A percentile compares a stretch with the other conserved stretches of the same genome.
phyloP scores from a whole-genome alignment of 2,329 filamentous ascomycete species.

The Immersiporthe knoxdaviesiana region DNA sequence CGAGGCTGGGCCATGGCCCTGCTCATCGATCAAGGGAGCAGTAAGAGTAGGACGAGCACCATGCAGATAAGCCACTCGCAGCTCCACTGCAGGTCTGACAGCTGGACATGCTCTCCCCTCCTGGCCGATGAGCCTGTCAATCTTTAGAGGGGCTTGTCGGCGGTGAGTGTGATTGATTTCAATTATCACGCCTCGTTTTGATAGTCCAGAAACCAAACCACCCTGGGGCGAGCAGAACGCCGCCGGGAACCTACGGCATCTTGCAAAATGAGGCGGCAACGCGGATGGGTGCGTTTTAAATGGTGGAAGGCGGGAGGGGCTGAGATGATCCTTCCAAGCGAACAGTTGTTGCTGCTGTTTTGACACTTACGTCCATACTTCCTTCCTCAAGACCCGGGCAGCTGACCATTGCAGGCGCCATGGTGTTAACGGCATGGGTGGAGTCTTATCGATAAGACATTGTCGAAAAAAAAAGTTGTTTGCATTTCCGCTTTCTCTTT shows the following conservation, averaged over 20 bases:
- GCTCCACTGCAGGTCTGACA: neutral
- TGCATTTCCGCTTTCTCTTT: neutral
- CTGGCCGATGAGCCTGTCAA: neutral
- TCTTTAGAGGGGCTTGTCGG: neutral
- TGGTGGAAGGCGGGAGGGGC: neutral
- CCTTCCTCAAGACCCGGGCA: neutral
- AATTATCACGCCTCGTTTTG: neutral
- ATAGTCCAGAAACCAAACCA: neutral
- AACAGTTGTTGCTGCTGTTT: neutral
- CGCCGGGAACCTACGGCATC: neutral
- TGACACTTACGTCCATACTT: neutral
- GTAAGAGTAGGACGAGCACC: neutral
- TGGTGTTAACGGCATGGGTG: neutral
- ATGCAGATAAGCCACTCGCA: neutral
- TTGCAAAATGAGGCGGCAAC: neutral
- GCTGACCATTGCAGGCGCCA: neutral
- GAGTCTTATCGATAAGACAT: slow-evolving; percentile 11
- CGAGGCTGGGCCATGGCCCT: neutral
- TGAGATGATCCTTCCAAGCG: neutral
- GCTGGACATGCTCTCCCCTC: neutral
- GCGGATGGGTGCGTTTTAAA: neutral
- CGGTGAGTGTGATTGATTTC: neutral
- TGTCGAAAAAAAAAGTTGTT: slow-evolving; percentile 6
- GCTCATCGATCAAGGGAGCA: neutral
- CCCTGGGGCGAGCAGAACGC: neutral